Evolutionary conservation across 176 grass and related monocot species (phyloP).

Genomic region (Hyparrhenia diplandra): DNA sequence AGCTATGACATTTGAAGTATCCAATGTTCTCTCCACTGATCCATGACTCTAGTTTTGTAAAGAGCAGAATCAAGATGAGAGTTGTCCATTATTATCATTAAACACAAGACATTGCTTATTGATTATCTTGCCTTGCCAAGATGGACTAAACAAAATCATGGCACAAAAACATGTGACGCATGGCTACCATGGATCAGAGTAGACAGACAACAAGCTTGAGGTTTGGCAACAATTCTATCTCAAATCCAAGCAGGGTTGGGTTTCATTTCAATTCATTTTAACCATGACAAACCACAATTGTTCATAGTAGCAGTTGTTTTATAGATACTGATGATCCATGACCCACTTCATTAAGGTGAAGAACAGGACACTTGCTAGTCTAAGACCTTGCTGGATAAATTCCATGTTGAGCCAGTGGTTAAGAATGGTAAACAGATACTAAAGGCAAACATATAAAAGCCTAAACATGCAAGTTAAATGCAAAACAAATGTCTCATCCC

Average conservation of each 20-base stretch:
- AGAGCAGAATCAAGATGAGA: slow-evolving; percentile 20
- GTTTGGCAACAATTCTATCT: background rate
- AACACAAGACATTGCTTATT: slow-evolving; percentile 31
- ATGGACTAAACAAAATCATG: slow-evolving; percentile 17
- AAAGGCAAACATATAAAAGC: background rate
- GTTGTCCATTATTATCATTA: slow-evolving; percentile 35
- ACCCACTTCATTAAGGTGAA: slow-evolving; percentile 21
- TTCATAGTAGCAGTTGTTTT: background rate
- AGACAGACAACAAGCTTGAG: background rate
- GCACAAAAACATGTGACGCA: background rate
- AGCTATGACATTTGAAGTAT: background rate
- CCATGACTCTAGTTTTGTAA: background rate
- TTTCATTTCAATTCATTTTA: background rate
- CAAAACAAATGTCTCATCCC: slow-evolving; percentile 17
- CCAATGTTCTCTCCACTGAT: slow-evolving; percentile 9
- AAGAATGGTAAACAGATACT: background rate
- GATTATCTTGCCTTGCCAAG: slow-evolving; percentile 31
- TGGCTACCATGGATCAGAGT: background rate
- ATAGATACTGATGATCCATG: slow-evolving; percentile 26
- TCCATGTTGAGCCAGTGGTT: slow-evolving; percentile 4
- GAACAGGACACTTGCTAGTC: slow-evolving; percentile 38
- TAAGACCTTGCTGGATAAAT: slow-evolving; percentile 18
- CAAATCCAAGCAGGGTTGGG: background rate
- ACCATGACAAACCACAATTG: background rate
- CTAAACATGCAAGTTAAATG: background rate